Evolutionary conservation across 306 rosid genomes (phyloP), one percentile per base, ranked within the genome.

Genomic region (Dryas octopetala): DNA sequence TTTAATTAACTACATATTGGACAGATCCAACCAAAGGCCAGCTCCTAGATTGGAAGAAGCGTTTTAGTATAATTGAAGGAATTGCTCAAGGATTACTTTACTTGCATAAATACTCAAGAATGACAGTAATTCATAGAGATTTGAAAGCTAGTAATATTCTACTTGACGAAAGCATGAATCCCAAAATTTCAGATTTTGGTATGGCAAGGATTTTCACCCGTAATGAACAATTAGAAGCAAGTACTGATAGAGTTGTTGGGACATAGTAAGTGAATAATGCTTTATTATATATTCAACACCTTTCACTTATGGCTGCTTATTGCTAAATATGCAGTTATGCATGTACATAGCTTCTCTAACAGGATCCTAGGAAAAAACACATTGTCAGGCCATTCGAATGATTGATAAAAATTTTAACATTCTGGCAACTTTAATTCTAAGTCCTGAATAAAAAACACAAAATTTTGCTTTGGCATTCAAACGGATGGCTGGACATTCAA

Each of bases 101-200:
- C 32, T 65, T 65, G 53, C 71, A 67, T 58, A 67, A 67, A 6
- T 67, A 47, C 52, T 67, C 71, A 1, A 67, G 71, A 67, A 5
- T 48, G 45, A 67, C 28, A 48, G 72, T 67, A 23, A 46, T 66
- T 46, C 70, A 66, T 66, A 66, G 70, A 46, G 70, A 66, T 66
- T 40, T 66, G 9, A 66, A 67, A 67, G 44, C 72, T 48, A 67
- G 58, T 67, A 67, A 67, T 57, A 67, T 67, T 23, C 45, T 48
- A 67, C 72, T 67, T 67, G 72, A 67, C 48, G 58, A 67, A 48
- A 16, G 23, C 26, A 65, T 65, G 70, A 67, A 67, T 26, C 72
- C 72, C 19, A 67, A 67, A 48, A 67, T 67, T 23, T 67, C 72
- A 13, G 72, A 67, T 23, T 67, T 48, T 67, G 45, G 72, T 48